Evolutionary conservation across 352 stramenopile species (phyloP), one percentile per base, ranked within the genome.

Genomic region (Globisporangium megalacanthum): DNA sequence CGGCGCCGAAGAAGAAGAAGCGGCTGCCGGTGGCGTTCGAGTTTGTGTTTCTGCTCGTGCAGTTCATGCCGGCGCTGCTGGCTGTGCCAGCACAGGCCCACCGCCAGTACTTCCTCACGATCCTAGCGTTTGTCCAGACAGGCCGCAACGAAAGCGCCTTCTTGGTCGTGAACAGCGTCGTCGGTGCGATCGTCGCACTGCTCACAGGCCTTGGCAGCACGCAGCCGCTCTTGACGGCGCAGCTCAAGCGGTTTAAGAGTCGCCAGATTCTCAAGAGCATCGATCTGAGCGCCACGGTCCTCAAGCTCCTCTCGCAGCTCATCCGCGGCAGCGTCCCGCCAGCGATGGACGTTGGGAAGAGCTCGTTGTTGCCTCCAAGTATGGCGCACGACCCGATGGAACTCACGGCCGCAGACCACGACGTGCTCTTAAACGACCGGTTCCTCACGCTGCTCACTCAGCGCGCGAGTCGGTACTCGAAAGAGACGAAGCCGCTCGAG

Each of bases 101-200:
- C 61, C 66, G 68, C 13, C 70, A 91, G 54, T 92, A 89, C 51
- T 91, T 94, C 58, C 61, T 82, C 53, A 79, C 80, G 19, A 71
- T 94, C 37, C 83, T 82, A 57, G 72, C 79, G 22, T 94, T 94
- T 65, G 77, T 83, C n/a, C 70, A 89, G 29, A 84, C 77, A 5
- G 84, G 82, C n/a, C 69, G 83, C 33, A 91, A 92, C 56, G 84
- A 94, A 76, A 80, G 79, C 46, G 82, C 73, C 9, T 94, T 94
- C 51, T 70, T 89, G 25, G 79, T 92, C 19, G 79, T 91, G 11
- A 92, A 94, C 48, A 88, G 82, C 22, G 84, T 92, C 15, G 79
- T 92, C 13, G 84, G 84, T 49, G 78, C 82, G 2, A 81, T 94
- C 49, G 82, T 88, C 6, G 68, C 72, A 14, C 61, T 94, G 5